Base-by-base conservation (phyloP, 2,329 filamentous ascomycete genomes). In the Ceratocystis lukuohia region DNA sequence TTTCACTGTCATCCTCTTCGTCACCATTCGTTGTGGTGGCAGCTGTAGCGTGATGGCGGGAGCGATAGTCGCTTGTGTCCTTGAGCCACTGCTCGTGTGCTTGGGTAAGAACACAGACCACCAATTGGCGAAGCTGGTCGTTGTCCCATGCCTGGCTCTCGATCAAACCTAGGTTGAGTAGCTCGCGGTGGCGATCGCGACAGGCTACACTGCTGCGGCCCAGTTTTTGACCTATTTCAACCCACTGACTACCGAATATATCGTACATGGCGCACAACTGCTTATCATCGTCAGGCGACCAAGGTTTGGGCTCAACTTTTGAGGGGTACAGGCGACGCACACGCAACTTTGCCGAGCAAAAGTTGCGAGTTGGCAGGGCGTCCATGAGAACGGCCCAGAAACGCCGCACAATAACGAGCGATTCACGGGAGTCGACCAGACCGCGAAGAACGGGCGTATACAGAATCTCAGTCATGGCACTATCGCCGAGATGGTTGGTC, bases 371-470 rank as follows among this genome's bases (percentile, higher is more conserved):
- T 5, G 66, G 66, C 10, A 68, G 50, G 5, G 64, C 59, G 7
- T 64, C 46, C 6, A 61, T 56, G 3, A 68, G 61, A 17, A 25
- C 17, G 3, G 28, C 15, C 66, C 66, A 68, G 28, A 65, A 45
- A 1, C 44, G 59, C 5, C 64, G 59, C 10, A 68, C 57, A 28
- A 65, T 45, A 8, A 25, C 50, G 3, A 68, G 48, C 1, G 62
- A 48, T 33, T 59, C 61, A n/a, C 56, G 44, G 3, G 46, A 66
- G 37, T 65, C 57, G 41, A 68, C 61, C 17, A 68, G 41, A 17
- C 57, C 50, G 28, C 66, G 66, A 37, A 68, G 48, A 25, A 68
- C 61, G 25, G 66, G 66, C 20, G 66, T 68, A 33, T 68, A 61
- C 1, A 68, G 45, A 5, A 66, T 64, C 28, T 65, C 45, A 15